Base-by-base conservation (phyloP, 345 rosid genomes). In the Chamaenerion angustifolium region DNA sequence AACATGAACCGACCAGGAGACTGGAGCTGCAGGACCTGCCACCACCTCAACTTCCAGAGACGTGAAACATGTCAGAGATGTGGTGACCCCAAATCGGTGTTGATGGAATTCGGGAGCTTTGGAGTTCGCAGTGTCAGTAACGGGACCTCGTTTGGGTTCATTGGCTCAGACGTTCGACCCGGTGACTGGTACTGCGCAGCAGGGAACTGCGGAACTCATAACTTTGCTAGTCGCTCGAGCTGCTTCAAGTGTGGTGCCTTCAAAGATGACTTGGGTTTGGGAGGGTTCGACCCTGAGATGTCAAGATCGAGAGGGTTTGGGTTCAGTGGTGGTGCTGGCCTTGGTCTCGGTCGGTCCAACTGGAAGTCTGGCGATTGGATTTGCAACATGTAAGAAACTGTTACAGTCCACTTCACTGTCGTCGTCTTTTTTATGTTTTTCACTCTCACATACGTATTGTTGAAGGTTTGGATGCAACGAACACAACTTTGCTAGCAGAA, bases 141-240 rank as follows among this genome's bases (percentile, higher is more conserved):
- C 6, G 78, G 73, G 31, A 54, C 97, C 0, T 76, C 89, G 0
- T 73, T 82, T 23, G 88, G 81, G 25, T 85, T 82, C 61, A 71
- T 81, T 8, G 97, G 97, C 37, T 88, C 97, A 8, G 97, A 89
- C 40, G 97, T 89, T 52, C 78, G 97, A 46, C 94, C 95, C 0
- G 97, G 97, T n/a, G 95, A 85, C 56, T 89, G 97, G 97, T 89
- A 85, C 62, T 89, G 97, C 77, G 49, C 83, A 2, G 71, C 74
- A 4, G 77, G 78, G 25, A 82, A 76, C 72, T 89, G 97, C n/a
- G 97, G 95, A 14, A 75, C 97, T 3, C 97, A 85, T 61, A 89
- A 89, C 64, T 89, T 85, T 42, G 97, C 97, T 1, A 85, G 82
- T 64, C 89, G 97, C 23, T 89, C 95, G 19, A 77, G 64, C 45